Conservation (phyloP, 805 yeast genomes). For the Saturnispora quitensis region DNA sequence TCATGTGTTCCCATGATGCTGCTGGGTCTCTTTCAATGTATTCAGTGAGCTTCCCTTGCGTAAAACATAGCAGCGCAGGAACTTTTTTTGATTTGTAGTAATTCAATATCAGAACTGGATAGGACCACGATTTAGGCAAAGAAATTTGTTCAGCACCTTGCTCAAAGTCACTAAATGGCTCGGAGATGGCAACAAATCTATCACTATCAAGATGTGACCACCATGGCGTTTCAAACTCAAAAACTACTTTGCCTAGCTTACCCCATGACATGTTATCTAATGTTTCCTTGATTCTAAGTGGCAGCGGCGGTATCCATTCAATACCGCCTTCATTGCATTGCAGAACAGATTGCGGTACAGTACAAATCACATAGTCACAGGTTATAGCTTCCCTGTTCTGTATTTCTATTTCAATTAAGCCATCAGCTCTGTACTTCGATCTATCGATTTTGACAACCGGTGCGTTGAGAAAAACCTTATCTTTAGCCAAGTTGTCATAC, state of each 20-base stretch:
- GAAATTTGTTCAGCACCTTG: background rate
- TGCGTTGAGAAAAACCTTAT: conserved; percentile 31
- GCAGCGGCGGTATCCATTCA: conserved; percentile 48
- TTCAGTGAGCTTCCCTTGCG: conserved; percentile 68
- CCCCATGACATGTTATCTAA: conserved; percentile 50
- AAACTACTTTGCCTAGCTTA: conserved; percentile 60
- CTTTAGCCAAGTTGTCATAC: conserved; percentile 29
- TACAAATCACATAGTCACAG: conserved; percentile 55
- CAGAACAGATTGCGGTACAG: conserved; percentile 71
- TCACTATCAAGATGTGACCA: conserved; percentile 49
- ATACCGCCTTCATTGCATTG: conserved; percentile 41
- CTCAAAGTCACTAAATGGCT: background rate
- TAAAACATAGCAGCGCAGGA: conserved; percentile 54
- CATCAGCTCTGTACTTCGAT: conserved; percentile 3
- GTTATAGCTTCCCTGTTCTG: conserved; percentile 24
- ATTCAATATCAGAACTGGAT: conserved; percentile 57
- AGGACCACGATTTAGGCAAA: conserved; percentile 40
- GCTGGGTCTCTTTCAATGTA: conserved; percentile 42
- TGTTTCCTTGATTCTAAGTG: conserved; percentile 34
- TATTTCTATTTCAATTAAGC: conserved; percentile 26
- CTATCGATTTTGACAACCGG: conserved; percentile 36
- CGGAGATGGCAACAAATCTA: conserved; percentile 31
- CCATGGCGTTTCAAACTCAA: conserved; percentile 54
- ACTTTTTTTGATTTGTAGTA: conserved; percentile 37
- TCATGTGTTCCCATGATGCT: conserved; percentile 47